Base-by-base conservation (phyloP, 2,329 filamentous ascomycete genomes). In the Sporothrix sp. region DNA sequence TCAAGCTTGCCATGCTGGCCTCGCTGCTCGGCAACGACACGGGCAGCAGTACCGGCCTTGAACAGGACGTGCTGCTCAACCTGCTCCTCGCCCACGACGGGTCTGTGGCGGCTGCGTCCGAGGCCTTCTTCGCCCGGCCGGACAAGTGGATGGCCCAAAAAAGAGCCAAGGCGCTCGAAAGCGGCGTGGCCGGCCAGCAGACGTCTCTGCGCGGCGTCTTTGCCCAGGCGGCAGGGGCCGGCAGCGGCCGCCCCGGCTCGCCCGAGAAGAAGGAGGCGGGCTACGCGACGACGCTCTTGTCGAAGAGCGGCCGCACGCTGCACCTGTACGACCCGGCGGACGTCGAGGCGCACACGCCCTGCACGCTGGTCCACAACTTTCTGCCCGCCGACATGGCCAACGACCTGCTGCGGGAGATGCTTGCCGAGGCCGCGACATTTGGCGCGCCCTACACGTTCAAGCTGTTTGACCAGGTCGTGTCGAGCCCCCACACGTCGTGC, bases 301-400 rank as follows among this genome's bases (percentile, higher is more conserved):
- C 85, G 0, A 84, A 79, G 60, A 94, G 84, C 62, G 91, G 90
- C 11, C 79, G 81, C 58, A 96, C 91, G 0, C 67, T 97, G 2
- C 85, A 91, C 62, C 72, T 97, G 0, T 97, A 85, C 65, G 81
- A 86, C 37, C 86, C 90, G 0, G 72, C 80, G 35, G 89, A 95
- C 59, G 79, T 97, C 40, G 84, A 87, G 44, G 74, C 78, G 21
- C 78, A 95, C 61, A 95, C 91, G 0, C 89, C 93, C 1, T 96
- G 90, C 67, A 90, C 87, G 10, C 85, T 97, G 57, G 81, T 96
- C 50, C 89, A 95, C 66, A 93, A 95, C 61, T 96, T 97, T 59
- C 72, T 98, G 0, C 81, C 87, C 0, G 27, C 73, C 0, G 71
- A 82, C 2, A 74, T 85, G 52, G 91, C 93, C 35, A 84, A 88